Base-by-base conservation (phyloP, 169 alveolate species). In the Plasmodium reichenowi region DNA sequence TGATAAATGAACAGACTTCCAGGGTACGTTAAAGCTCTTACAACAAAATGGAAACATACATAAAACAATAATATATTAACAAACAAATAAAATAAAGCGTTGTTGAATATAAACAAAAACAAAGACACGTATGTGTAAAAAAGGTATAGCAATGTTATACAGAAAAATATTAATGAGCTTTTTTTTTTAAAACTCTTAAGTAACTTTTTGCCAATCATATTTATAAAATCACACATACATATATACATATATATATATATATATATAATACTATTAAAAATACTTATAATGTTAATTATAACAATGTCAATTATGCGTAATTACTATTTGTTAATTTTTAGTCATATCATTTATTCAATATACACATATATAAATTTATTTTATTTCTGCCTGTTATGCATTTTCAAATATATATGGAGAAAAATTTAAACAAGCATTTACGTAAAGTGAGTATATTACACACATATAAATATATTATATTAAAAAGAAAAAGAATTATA, bases 21-120 rank as follows among this genome's bases (percentile, higher is more conserved):
- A 2, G 91, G 91, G 66, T 83, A 83, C 8, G 91, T 47, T 47
- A 83, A 62, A 48, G 91, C 91, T 54, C 91, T 68, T 50, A 83
- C 85, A 43, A 83, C 38, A 70, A 83, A 83, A 45, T 83, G 78
- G 54, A 83, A 83, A n/a, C 91, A 83, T 67, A 83, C 12, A 54
- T 83, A 83, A 63, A 83, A 70, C 63, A 83, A 12, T 3, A 38
- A 68, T 24, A 83, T 71, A 13, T 70, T 83, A 63, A 83, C 64
- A 83, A 83, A 70, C n/a, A 83, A 64, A 32, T 70, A 83, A 62
- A 83, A 83, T 45, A 83, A 29, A 50, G 91, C 80, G 59, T 83
- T 83, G 54, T 83, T 83, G 12, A 83, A 83, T 24, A 83, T 45
- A 70, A 26, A 83, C 66, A 83, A 68, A 83, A 71, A 83, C 72